Conservation (phyloP, 2,329 filamentous ascomycete genomes). For the Diaporthe vexans region DNA sequence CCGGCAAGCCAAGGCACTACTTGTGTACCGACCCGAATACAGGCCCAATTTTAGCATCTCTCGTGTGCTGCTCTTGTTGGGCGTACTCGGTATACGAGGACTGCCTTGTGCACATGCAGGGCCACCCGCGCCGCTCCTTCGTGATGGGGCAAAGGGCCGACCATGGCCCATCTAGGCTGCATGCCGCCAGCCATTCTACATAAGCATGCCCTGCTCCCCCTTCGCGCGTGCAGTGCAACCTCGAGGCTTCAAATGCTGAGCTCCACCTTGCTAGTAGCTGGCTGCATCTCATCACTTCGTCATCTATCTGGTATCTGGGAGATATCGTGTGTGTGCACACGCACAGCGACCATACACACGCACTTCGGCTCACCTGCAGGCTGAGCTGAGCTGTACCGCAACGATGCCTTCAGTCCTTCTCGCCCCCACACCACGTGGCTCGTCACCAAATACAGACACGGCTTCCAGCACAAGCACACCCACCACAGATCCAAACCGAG, state of each 20-base stretch:
- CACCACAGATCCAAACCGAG: conserved; percentile 35
- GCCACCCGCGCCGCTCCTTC: conserved; percentile 21
- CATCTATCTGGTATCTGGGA: not conserved
- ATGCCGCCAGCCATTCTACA: too few species aligned
- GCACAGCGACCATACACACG: too few species aligned
- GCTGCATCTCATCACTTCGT: not conserved
- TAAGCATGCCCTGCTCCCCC: not conserved
- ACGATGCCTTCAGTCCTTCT: conserved; percentile 19
- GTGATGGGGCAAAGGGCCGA: not conserved
- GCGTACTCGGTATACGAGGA: conserved; percentile 35
- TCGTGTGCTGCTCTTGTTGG: not conserved
- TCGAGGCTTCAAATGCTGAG: not conserved
- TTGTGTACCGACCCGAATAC: conserved; percentile 10
- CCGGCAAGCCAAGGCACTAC: conserved; percentile 25
- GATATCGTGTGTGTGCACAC: conserved; percentile 6
- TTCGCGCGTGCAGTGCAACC: conserved; percentile 1
- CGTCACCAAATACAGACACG: not conserved
- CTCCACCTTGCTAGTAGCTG: too few species aligned
- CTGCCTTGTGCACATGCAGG: conserved; percentile 31
- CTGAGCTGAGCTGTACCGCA: not conserved
- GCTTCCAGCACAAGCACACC: conserved; percentile 48
- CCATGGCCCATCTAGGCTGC: too few species aligned
- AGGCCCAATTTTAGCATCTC: conserved; percentile 32
- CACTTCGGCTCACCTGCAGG: too few species aligned
- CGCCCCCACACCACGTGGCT: not conserved